Base-by-base conservation (phyloP, 2,329 filamentous ascomycete species). In the Arthrobotrys iridis region DNA sequence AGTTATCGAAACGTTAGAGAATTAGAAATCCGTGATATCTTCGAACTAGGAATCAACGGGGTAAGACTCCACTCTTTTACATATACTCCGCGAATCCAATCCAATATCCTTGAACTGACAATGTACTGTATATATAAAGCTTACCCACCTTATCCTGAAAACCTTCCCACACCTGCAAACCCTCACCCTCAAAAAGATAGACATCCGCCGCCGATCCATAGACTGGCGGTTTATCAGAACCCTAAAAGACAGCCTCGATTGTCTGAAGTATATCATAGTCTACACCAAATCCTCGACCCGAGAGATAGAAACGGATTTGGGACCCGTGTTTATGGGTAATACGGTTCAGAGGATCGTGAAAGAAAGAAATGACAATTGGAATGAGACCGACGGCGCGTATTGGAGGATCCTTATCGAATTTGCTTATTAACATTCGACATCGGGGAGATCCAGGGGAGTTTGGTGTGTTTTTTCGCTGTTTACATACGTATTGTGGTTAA, bases 151-250 rank as follows among this genome's bases (percentile, higher is more conserved):
- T 30, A 15, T 55, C 6, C n/a, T 11, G 15, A 24, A 15, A 8
- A 24, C 50, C 18, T 55, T 37, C 50, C 18, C 15, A 1, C 4
- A 4, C 30, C 18, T 55, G 15, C 7, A 6, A 15, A 37, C 50
- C 30, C 30, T 55, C 15, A 20, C 28, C 30, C 50, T 55, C 15
- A 55, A 55, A 55, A 55, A 55, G 7, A 22, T 55, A 35, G 50
- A 55, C 8, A 13, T 6, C 30, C 50, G 50, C 18, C 50, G 50
- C 4, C 20, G 13, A 22, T 13, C 30, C 30, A 8, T 24, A 37
- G 13, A 35, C 50, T 37, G 15, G 15, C 30, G 28, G 1, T 55
- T 55, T 18, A 10, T 55, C 18, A 3, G 15, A 5, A 22, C 33
- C 30, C 30, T 55, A 35, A 55, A 55, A 55, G 18, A n/a, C 7